Base-by-base conservation (phyloP, 495 filamentous ascomycete genomes). In the Penicillium antarcticum region DNA sequence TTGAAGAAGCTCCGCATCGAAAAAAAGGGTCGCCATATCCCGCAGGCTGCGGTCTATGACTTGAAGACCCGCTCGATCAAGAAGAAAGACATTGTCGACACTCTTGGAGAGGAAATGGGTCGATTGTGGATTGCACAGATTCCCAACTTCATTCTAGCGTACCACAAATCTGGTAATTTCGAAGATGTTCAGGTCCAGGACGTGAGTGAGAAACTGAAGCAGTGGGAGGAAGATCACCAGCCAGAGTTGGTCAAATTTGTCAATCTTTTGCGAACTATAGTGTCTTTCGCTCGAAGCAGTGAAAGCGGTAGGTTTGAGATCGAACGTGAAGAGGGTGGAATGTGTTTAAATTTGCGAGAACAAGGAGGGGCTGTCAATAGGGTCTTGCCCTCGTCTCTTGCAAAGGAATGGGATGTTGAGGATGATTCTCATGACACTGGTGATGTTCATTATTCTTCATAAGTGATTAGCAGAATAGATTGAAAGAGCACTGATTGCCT, bases 81-180 rank as follows among this genome's bases (percentile, higher is more conserved):
- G 14, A 66, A 68, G 24, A 58, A 57, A 18, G 52, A 65, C 19
- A 53, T 75, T 8, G 61, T 75, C 7, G 62, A 75, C 19, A 63
- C 55, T 3, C 61, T 81, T 38, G 51, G 37, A 2, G 77, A 80
- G 2, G 69, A 81, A 34, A 55, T 83, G 11, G 75, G 78, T 4
- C 70, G 81, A 1, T 70, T 87, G 6, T 88, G 83, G 84, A 23
- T 86, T 0, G 53, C 70, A 1, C 85, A 86, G 45, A 80, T 82
- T 41, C 80, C 83, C 0, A 80, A 81, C 42, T 78, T 88, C 38
- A 58, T 88, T 19, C 63, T 86, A 0, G 84, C 79, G 6, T 83
- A 78, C 47, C 85, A 89, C 60, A 49, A 56, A 0, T 43, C 10
- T 13, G 84, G 85, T 0, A 44, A 57, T 1, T 89, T 88, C 59